Base-by-base conservation (phyloP, 192 early-diverging fungal genomes). In the Borealophlyctis nickersoniae region DNA sequence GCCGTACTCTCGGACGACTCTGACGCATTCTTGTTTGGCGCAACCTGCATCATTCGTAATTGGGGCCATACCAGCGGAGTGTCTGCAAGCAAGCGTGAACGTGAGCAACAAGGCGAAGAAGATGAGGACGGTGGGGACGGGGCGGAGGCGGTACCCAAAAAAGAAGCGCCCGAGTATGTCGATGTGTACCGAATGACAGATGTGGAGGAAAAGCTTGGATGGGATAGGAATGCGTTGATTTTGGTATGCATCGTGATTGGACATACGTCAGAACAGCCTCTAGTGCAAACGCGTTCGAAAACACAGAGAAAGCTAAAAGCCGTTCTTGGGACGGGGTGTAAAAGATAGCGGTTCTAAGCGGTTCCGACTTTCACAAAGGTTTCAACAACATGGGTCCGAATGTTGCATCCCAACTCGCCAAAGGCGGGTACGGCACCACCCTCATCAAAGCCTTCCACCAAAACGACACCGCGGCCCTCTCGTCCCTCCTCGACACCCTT, bases 1-100 rank as follows among this genome's bases (percentile, higher is more conserved):
- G 39, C 39, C 39, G 39, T 45, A 13, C 39, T 45, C 39, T 13
- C 39, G 19, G 39, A 45, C 9, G 39, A 45, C 19, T 13, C 7
- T 45, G 39, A 45, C 39, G 39, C 39, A 45, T 45, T 45, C 19
- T 19, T 45, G 39, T 45, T 45, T 45, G 39, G 39, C 39, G 39
- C 39, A 45, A 19, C 7, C 7, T 45, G 39, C 19, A 19, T 45
- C 7, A 19, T 45, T 7, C 9, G 19, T 7, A 7, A 45, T 7
- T 45, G 39, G 39, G 7, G 9, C 39, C 39, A 45, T 45, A 7
- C 7, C 7, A 45, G 39, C 39, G 19, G 39, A 19, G 9, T 45
- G 39, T n/a, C n/a, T n/a, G n/a, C n/a, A n/a, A n/a, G n/a, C n/a
- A n/a, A n/a, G n/a, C n/a, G n/a, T n/a, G n/a, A n/a, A n/a, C n/a